A percentile compares a stretch with the other conserved stretches of the same genome.
These are phyloP conservation scores for Escallonia herrerae DNA, from an alignment of 129 eudicot genomes.

Conservation along the genomic window DNA sequence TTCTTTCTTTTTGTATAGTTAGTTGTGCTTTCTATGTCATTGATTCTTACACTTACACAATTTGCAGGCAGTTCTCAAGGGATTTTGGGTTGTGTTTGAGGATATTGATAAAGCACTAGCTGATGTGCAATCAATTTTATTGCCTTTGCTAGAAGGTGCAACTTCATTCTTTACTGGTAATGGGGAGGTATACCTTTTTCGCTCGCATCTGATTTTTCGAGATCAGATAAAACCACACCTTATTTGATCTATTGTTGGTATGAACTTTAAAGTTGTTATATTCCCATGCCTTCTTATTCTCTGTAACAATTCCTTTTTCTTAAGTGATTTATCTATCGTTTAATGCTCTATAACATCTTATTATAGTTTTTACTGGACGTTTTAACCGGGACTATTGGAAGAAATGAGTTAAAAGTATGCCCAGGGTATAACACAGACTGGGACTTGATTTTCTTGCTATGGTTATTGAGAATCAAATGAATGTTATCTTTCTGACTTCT, in stretches of 20 bases:
- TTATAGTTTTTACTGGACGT: too few relatives aligned
- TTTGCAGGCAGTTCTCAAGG: conserved; percentile 69
- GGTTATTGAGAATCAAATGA: too few relatives aligned
- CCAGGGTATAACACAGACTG: too few relatives aligned
- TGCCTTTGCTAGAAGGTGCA: conserved; percentile 90
- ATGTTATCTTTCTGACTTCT: too few relatives aligned
- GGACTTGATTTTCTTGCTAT: too few relatives aligned
- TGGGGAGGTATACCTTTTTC: conserved; percentile 63
- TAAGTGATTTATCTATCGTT: background rate
- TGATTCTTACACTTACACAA: background rate
- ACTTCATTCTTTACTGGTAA: conserved; percentile 72
- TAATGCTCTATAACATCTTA: too few relatives aligned
- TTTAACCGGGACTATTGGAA: too few relatives aligned
- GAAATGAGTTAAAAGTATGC: too few relatives aligned
- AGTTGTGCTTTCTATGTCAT: background rate
- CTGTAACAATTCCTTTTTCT: background rate
- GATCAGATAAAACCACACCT: background rate
- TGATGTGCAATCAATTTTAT: conserved; percentile 78
- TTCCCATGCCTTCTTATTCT: too few relatives aligned
- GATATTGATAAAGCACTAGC: conserved; percentile 95
- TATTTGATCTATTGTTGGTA: background rate
- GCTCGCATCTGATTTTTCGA: background rate
- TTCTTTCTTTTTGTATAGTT: background rate
- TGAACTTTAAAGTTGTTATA: too few relatives aligned
- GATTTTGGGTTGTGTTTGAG: conserved; percentile 97